Evolutionary conservation across 2,329 filamentous ascomycete genomes (phyloP).

Genomic region (Arachnopeziza araneosa): DNA sequence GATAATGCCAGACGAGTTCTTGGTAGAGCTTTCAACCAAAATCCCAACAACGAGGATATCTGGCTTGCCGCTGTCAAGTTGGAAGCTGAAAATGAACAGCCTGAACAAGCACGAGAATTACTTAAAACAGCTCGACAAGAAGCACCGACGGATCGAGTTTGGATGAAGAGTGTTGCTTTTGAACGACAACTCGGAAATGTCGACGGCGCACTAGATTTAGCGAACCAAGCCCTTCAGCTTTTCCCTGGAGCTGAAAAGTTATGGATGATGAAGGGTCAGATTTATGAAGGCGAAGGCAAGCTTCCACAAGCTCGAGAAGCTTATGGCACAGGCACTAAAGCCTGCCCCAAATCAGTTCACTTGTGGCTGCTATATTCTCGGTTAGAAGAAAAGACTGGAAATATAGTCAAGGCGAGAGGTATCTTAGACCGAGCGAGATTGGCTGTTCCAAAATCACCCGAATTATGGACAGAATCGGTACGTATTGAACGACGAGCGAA

Average conservation of each 20-base stretch:
- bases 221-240: slow-evolving; percentile 76
- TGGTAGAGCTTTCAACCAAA: slow-evolving; percentile 85
- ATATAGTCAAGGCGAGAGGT: slow-evolving; percentile 85
- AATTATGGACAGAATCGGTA: slow-evolving; percentile 91
- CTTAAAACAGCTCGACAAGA: slow-evolving; percentile 78
- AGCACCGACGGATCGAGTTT: slow-evolving; percentile 91
- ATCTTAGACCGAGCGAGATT: slow-evolving; percentile 88
- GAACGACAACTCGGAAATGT: slow-evolving; percentile 77
- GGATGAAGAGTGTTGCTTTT: slow-evolving; percentile 93
- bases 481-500: slow-evolving; percentile 84
- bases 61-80: slow-evolving; percentile 96
- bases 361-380: slow-evolving; percentile 87
- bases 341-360: slow-evolving; percentile 75
- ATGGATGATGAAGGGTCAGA: slow-evolving; percentile 98
- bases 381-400: slow-evolving; percentile 78
- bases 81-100: slow-evolving; percentile 82
- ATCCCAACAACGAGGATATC: slow-evolving; percentile 95
- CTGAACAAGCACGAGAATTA: slow-evolving; percentile 74
- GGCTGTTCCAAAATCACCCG: slow-evolving; percentile 75
- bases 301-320: slow-evolving; percentile 82
- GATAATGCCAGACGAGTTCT: slow-evolving; percentile 83
- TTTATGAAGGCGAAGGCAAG: slow-evolving; percentile 81
- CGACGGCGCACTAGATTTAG: slow-evolving; percentile 79
- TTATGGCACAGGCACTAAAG: slow-evolving; percentile 81
- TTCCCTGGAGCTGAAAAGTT: slow-evolving; percentile 85